Evolutionary conservation across 1,139 yeast genomes (phyloP), one percentile per base, ranked within the genome.

Genomic region (Yamadazyma buinensis): DNA sequence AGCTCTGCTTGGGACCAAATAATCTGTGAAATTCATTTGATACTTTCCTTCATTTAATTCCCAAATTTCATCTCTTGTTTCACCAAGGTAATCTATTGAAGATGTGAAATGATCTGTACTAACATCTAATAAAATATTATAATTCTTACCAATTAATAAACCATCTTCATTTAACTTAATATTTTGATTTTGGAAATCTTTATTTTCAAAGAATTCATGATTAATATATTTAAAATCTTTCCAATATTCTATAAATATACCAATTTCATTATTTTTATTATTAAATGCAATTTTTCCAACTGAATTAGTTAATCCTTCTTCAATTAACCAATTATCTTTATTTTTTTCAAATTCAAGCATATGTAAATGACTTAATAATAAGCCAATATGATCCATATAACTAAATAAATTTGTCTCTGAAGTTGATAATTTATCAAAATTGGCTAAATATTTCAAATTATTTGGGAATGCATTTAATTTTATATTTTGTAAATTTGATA

Each of bases 231-330:
- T 47, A 30, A 43, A 51, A 36, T 65, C 72, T 32, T 52, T 50
- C 75, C 75, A 69, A 37, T 52, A 67, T 7, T 55, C 54, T 9
- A 65, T 42, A 30, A 59, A 58, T 3, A 67, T 37, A 0, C 75
- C 75, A 26, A 69, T 45, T 34, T 53, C 49, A 10, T 49, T 48
- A 2, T 40, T 32, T n/a, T n/a, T n/a, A 33, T 62, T 54, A 40
- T 67, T 62, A 11, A 61, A 43, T 7, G 40, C 38, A 7, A 64
- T 49, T 29, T 49, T 51, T 1, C 75, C 75, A 12, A 64, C 41
- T 2, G 48, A 35, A 34, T 44, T 55, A 1, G 41, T 29, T 23
- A 40, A 54, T 2, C 72, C 71, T 25, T 43, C 37, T 8, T 36
- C 35, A 4, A 49, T 28, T 10, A 44, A 39, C 60, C 61, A 57